Conservation (phyloP, 1,139 yeast genomes). For the Candida sanyaensis region DNA sequence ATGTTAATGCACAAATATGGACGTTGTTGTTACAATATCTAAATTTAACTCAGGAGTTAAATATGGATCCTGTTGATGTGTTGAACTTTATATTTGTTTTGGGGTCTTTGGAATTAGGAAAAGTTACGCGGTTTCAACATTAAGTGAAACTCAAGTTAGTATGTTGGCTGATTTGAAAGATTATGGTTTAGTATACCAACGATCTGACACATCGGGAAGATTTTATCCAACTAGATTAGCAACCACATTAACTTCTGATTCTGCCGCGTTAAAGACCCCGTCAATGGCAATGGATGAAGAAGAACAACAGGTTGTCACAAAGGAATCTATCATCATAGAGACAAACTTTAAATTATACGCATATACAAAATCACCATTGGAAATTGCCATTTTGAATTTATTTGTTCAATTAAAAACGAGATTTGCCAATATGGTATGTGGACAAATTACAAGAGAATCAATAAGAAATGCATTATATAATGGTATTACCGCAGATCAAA, state of each 20-base stretch:
- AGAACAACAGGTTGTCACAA: conserved; percentile 32
- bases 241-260: conserved; percentile 86
- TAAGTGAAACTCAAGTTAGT: conserved; percentile 78
- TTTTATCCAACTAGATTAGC: conserved; percentile 93
- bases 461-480: conserved; percentile 78
- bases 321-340: conserved; percentile 82
- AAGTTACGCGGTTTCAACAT: conserved; percentile 70
- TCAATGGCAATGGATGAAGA: conserved; percentile 70
- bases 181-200: conserved; percentile 87
- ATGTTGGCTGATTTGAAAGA: conserved; percentile 91
- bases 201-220: conserved; percentile 57
- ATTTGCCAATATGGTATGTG: conserved; percentile 90
- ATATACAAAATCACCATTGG: conserved; percentile 92
- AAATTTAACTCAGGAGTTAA: conserved; percentile 76
- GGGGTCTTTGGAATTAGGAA: conserved; percentile 87
- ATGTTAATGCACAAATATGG: conserved; percentile 95
- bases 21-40: conserved; percentile 83
- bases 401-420: conserved; percentile 85
- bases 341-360: conserved; percentile 94
- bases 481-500: conserved; percentile 95
- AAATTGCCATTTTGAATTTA: conserved; percentile 86
- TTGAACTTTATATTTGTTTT: conserved; percentile 88
- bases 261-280: conserved; percentile 67
- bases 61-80: conserved; percentile 97
- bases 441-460: conserved; percentile 90